Evolutionary conservation across 371 early-diverging fungal species (phyloP).

Genomic region (Chytridiales sp.): DNA sequence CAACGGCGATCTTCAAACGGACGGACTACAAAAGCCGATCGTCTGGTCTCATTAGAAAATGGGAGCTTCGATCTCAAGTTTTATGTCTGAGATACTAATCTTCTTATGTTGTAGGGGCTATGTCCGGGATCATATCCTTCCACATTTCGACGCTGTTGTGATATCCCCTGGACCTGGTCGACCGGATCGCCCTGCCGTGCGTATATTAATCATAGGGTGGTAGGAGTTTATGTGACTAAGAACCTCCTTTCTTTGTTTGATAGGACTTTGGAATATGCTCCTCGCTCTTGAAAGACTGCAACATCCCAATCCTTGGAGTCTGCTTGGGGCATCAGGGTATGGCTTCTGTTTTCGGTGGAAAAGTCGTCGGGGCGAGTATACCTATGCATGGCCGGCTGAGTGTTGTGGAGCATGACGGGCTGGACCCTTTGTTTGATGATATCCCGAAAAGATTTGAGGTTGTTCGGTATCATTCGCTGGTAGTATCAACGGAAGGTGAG

Average conservation of each 20-base stretch:
- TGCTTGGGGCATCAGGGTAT: slow-evolving; percentile 98
- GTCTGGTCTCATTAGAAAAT: neutral
- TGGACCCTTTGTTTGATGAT: slow-evolving; percentile 57
- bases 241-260: neutral
- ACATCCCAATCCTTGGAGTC: slow-evolving; percentile 91
- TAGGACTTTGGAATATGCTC: slow-evolving; percentile 86
- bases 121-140: slow-evolving; percentile 62
- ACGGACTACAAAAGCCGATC: too few species aligned
- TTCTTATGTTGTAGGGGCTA: slow-evolving; percentile 53
- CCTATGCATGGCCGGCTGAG: slow-evolving; percentile 88
- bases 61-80: neutral
- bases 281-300: slow-evolving; percentile 50
- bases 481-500: slow-evolving; percentile 54
- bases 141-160: slow-evolving; percentile 82
- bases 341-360: slow-evolving; percentile 76
- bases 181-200: slow-evolving; percentile 52
- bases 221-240: slow-evolving; percentile 5
- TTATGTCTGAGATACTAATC: slow-evolving; percentile 8
- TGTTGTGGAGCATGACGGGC: slow-evolving; percentile 49
- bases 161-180: slow-evolving; percentile 93
- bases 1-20: too few species aligned
- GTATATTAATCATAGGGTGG: neutral
- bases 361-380: slow-evolving; percentile 63
- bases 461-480: slow-evolving; percentile 90
- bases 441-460: slow-evolving; percentile 70